phyloP scores from a whole-genome alignment of 2,329 filamentous ascomycete species.

The Aureobasidium leucospermi region DNA sequence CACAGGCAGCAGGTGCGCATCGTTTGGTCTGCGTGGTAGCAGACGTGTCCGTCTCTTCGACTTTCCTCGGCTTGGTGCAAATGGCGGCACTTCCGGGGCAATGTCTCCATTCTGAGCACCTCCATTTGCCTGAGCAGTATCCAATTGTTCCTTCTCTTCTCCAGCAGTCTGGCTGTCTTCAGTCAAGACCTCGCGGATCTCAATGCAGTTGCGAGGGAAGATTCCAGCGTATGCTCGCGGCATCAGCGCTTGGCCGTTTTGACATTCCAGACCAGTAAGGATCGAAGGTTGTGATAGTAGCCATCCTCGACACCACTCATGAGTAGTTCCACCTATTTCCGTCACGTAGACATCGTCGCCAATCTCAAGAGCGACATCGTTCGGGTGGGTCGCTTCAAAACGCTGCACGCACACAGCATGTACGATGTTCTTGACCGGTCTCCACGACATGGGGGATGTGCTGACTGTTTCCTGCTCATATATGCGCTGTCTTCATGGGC shows the following conservation, averaged over 20 bases:
- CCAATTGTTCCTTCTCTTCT: constrained; percentile 14
- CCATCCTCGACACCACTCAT: constrained; percentile 91
- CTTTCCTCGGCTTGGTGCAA: not conserved
- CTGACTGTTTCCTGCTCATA: constrained; percentile 2
- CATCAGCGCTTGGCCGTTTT: constrained; percentile 87
- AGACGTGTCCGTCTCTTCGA: constrained; percentile 3
- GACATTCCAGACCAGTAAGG: constrained; percentile 81
- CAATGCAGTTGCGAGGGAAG: constrained; percentile 89
- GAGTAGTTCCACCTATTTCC: constrained; percentile 78
- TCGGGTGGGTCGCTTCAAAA: constrained; percentile 76
- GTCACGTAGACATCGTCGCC: constrained; percentile 99
- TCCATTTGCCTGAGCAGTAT: not conserved
- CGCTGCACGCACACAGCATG: constrained; percentile 96
- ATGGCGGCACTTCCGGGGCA: not conserved
- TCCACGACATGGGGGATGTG: constrained; percentile 72
- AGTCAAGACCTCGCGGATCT: constrained; percentile 85
- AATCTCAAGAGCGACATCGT: constrained; percentile 92
- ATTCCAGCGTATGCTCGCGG: constrained; percentile 97
- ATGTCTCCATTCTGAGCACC: not conserved
- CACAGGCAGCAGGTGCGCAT: constrained; percentile 7
- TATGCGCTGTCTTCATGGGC: not conserved
- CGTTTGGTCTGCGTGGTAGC: not conserved
- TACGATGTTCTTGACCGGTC: constrained; percentile 90
- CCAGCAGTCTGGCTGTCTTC: constrained; percentile 40
- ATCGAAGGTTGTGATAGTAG: constrained; percentile 89